Evolutionary conservation across 75 land plant genomes (phyloP), one percentile per base, ranked within the genome.

Genomic region (Isoetes taiwanensis): DNA sequence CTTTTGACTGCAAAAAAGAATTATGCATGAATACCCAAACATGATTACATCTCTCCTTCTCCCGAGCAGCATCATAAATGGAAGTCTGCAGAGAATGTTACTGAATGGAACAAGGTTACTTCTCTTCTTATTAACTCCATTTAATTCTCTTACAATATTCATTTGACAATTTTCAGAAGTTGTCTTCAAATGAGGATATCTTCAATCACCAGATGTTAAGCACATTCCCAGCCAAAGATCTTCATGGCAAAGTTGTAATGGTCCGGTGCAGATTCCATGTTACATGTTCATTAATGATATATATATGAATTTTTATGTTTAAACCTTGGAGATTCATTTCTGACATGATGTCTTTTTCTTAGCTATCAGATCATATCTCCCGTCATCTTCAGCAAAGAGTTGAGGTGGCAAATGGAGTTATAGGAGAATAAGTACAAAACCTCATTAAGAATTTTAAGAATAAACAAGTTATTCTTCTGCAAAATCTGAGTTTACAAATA

Each of bases 191-290:
- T n/a, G n/a, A n/a, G n/a, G n/a, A n/a, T n/a, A n/a, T n/a, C n/a
- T n/a, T n/a, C n/a, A n/a, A n/a, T n/a, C n/a, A n/a, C n/a, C 86
- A 85, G 63, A 78, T 82, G 26, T 70, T 85, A 30, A 57, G 59
- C 53, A 43, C 52, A 0, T 85, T 73, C 61, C 82, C 85, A 0
- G 52, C 26, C 52, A 69, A 73, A 25, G 72, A 79, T 17, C 69
- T 85, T 23, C 27, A 32, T 38, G 76, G 70, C 16, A 73, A 79
- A 56, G 60, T 72, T 30, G 78, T 74, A 1, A 19, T 85, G 69
- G 85, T 81, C 2, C 67, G 90, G 43, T 73, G n/a, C 78, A 63
- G 90, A 85, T 65, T 64, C 74, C 26, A 55, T 28, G 27, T 29
- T 46, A 35, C 76, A 32, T 63, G 68, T 38, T 16, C 21, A 1